A percentile compares a stretch with the other conserved stretches of the same genome.
phyloP scores from a whole-genome alignment of 768 basidiomycete genomes.

The Pisolithus tinctorius region DNA sequence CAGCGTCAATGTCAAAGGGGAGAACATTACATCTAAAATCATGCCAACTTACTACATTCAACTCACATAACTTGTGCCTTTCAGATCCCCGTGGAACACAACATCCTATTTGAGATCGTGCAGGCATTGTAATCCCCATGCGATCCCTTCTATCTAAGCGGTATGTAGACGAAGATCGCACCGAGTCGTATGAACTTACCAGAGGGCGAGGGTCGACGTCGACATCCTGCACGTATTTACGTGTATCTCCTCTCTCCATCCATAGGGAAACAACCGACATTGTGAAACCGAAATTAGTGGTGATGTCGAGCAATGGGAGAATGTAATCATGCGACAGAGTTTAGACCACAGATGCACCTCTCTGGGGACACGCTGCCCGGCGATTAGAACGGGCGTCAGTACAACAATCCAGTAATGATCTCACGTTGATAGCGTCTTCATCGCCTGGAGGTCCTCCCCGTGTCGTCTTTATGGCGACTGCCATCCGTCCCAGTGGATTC shows the following conservation, averaged over 20 bases:
- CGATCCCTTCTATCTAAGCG: neutral
- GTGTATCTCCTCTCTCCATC: neutral
- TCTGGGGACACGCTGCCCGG: neutral
- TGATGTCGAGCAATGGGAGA: neutral
- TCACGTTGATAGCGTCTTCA: neutral
- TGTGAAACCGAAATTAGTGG: neutral
- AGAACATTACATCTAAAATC: conserved; percentile 18
- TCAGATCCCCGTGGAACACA: neutral
- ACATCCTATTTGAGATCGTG: neutral
- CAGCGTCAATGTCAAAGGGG: conserved; percentile 5
- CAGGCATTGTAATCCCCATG: neutral
- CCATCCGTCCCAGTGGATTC: neutral
- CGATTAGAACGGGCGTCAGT: neutral
- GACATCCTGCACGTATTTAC: neutral
- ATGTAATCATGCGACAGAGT: neutral
- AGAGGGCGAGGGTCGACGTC: neutral
- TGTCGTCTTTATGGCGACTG: neutral
- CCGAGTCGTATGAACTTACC: neutral
- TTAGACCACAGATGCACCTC: neutral
- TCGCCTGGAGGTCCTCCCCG: neutral
- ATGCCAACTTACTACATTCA: conserved; percentile 39
- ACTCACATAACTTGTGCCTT: conserved; percentile 27
- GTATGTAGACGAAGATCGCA: neutral
- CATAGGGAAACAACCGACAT: neutral
- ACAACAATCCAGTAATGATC: neutral